Conservation (phyloP, 1,284 basidiomycete genomes). For the Entoloma clypeatum region DNA sequence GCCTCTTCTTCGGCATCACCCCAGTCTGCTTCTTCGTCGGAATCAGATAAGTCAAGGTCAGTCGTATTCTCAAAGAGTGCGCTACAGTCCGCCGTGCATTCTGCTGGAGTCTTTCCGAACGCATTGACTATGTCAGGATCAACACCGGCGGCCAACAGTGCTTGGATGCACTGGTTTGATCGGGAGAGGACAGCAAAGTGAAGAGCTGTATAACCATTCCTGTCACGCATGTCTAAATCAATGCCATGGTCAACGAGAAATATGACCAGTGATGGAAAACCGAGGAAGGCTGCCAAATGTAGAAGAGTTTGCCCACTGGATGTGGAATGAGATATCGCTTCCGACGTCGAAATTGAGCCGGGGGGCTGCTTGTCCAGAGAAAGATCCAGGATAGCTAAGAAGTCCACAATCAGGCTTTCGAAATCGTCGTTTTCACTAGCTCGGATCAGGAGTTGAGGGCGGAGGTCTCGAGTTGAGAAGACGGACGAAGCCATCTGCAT, state of each 20-base stretch:
- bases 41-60: slow-evolving; percentile 36
- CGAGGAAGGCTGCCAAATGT: slow-evolving; percentile 83
- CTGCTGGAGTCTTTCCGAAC: slow-evolving; percentile 76
- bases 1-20: slow-evolving; percentile 68
- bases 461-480: slow-evolving; percentile 44
- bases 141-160: slow-evolving; percentile 78
- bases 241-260: slow-evolving; percentile 74
- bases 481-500: slow-evolving; percentile 51
- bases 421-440: slow-evolving; percentile 58
- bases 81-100: slow-evolving; percentile 57
- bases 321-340: slow-evolving; percentile 62
- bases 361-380: slow-evolving; percentile 40
- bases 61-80: slow-evolving; percentile 32
- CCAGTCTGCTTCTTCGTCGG: slow-evolving; percentile 61
- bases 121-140: slow-evolving; percentile 73
- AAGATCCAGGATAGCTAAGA: slow-evolving; percentile 72
- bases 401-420: slow-evolving; percentile 75
- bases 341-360: slow-evolving; percentile 32
- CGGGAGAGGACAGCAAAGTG: slow-evolving; percentile 80
- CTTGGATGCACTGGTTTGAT: slow-evolving; percentile 61
- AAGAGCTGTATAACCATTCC: slow-evolving; percentile 87
- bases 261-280: slow-evolving; percentile 68
- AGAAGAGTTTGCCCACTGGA: slow-evolving; percentile 78
- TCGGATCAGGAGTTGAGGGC: slow-evolving; percentile 49
- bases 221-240: slow-evolving; percentile 82